A percentile compares a stretch with the other conserved stretches of the same genome.
These are phyloP conservation scores for Eutypa lata DNA, from an alignment of 2,329 filamentous ascomycete genomes.

Conservation along the genomic window DNA sequence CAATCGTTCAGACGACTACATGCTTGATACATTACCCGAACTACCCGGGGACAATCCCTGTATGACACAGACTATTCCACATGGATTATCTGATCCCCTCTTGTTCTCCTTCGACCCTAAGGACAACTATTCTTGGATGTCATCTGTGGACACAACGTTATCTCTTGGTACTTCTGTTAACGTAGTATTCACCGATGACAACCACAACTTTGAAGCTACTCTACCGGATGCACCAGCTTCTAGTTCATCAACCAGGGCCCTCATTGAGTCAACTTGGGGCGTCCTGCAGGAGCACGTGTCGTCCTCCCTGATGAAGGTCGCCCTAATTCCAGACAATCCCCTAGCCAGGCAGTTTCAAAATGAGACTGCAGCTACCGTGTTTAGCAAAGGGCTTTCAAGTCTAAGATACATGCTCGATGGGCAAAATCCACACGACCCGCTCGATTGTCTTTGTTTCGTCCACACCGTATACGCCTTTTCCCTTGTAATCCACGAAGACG, in stretches of 20 bases:
- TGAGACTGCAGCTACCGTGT: conserved; percentile 38
- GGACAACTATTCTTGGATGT: conserved; percentile 29
- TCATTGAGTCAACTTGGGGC: conserved; percentile 44
- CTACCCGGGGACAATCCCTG: conserved; percentile 40
- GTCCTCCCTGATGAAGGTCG: conserved; percentile 42
- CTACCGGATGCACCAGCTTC: conserved; percentile 17
- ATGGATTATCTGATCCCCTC: conserved; percentile 31
- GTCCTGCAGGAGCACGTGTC: conserved; percentile 43
- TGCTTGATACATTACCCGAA: conserved; percentile 33
- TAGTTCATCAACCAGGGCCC: conserved; percentile 31
- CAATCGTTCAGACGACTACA: conserved; percentile 23
- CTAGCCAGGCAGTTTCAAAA: conserved; percentile 38
- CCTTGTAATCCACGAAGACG: conserved; percentile 41
- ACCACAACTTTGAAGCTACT: conserved; percentile 14
- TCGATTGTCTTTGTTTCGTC: conserved; percentile 48
- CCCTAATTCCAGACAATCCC: conserved; percentile 35
- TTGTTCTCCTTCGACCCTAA: conserved; percentile 33
- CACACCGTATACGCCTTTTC: conserved; percentile 51
- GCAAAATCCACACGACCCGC: conserved; percentile 32
- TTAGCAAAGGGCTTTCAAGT: conserved; percentile 37
- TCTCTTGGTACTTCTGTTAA: conserved; percentile 33
- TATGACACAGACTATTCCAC: conserved; percentile 27
- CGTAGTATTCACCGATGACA: conserved; percentile 32
- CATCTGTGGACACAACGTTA: conserved; percentile 29
- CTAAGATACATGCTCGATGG: conserved; percentile 39